Base-by-base conservation (phyloP, 306 rosid species). In the Luffa aegyptiaca region DNA sequence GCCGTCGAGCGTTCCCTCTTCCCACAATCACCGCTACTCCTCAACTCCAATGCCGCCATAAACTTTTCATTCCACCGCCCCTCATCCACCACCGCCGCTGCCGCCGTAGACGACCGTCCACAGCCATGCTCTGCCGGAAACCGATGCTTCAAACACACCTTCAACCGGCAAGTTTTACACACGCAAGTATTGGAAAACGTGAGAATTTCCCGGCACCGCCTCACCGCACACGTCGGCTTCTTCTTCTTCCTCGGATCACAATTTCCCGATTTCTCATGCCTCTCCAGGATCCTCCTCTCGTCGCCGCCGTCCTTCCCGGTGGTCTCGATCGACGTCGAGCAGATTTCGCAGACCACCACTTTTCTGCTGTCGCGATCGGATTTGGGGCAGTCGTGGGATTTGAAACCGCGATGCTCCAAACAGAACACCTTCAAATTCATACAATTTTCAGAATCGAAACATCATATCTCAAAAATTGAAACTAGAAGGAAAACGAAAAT, bases 51-150 rank as follows among this genome's bases (percentile, higher is more conserved):
- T 81, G 92, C 90, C 56, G 80, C 86, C 89, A 91, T 45, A 81
- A 91, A 91, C 78, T 80, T 81, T 10, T 87, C 88, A 14, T 82
- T 91, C 97, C 92, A 90, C 26, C 59, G 13, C 18, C 82, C 81
- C 13, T 76, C 62, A 16, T 45, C 82, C 41, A 31, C 74, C 35
- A 14, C 80, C 45, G 68, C n/a, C 5, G 74, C 37, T 0, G 46
- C 49, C 2, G 82, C 18, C 44, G 49, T 57, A 0, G 65, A 69
- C 5, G 76, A 70, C 75, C 59, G 65, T 10, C 68, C 14, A 80
- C 97, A 95, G 36, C 82, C 84, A 68, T 95, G 99, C 39, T 92
- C 97, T 3, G 91, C 94, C 21, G 97, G 88, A 68, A 95, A 93
- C 3, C 97, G 92, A 76, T 93, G 99, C 82, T 83, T 90, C 82